Conservation (phyloP, 2,329 filamentous ascomycete genomes). For the Trichoderma gracile region DNA sequence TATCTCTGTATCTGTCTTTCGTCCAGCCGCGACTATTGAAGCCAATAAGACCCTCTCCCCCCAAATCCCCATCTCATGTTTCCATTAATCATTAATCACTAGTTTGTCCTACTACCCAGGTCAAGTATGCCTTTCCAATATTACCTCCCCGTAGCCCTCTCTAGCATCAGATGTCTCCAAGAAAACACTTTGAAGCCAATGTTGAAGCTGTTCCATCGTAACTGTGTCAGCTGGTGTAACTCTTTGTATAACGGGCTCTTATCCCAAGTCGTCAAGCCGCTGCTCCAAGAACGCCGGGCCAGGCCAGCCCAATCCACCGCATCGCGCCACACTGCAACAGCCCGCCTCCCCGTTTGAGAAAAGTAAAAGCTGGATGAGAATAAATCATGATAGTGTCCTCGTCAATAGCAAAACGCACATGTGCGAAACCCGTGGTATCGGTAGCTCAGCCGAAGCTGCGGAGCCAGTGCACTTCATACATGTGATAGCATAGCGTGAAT, state of each 20-base stretch:
- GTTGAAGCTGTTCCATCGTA: slow-evolving; percentile 10
- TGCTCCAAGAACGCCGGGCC: slow-evolving; percentile 25
- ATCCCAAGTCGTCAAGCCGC: slow-evolving; percentile 20
- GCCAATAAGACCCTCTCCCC: background rate
- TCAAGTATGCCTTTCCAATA: slow-evolving; percentile 17
- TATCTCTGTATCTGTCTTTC: slow-evolving; percentile 3
- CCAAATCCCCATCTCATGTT: slow-evolving; percentile 7
- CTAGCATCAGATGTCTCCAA: slow-evolving; percentile 6
- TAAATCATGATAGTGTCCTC: slow-evolving; percentile 8
- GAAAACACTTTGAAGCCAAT: background rate
- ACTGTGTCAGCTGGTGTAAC: slow-evolving; percentile 1
- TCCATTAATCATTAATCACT: slow-evolving; percentile 26
- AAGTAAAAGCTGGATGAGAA: background rate
- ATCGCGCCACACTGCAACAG: slow-evolving; percentile 2
- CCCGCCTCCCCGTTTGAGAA: slow-evolving; percentile 12
- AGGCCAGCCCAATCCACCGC: slow-evolving; percentile 17
- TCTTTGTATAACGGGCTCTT: background rate
- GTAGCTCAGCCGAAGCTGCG: slow-evolving; percentile 30
- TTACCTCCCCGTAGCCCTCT: background rate
- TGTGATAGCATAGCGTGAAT: slow-evolving; percentile 42
- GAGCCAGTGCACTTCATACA: slow-evolving; percentile 36
- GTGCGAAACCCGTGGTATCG: slow-evolving; percentile 16
- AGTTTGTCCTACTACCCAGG: slow-evolving; percentile 19
- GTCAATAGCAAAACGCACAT: slow-evolving; percentile 26
- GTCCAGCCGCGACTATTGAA: background rate